Percentiles rank a stretch among this genome's conserved stretches.
These are phyloP conservation scores for Millerago galiae DNA, from an alignment of 805 yeast species.

Conservation along the genomic window DNA sequence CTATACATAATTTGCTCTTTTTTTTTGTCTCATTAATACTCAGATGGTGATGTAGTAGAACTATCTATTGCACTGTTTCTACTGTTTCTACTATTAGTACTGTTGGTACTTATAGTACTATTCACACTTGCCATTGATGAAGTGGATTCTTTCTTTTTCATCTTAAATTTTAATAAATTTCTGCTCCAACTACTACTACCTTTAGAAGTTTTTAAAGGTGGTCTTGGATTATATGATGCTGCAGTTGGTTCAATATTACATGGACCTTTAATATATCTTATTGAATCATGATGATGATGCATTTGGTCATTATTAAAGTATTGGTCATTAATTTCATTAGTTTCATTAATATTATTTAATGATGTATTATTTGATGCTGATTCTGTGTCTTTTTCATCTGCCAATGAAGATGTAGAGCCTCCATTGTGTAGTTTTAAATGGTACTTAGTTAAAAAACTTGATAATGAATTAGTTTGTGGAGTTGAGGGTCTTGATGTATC, in stretches of 20 bases:
- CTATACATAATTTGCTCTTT: too few species aligned
- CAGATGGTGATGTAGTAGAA: neutral
- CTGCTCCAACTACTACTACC: slow-evolving; percentile 6
- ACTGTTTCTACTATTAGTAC: neutral
- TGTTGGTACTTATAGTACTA: neutral
- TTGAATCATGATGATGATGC: slow-evolving; percentile 2
- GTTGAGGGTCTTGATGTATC: slow-evolving; percentile 1
- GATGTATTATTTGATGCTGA: too few species aligned
- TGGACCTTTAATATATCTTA: slow-evolving; percentile 11
- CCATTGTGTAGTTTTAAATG: slow-evolving; percentile 9
- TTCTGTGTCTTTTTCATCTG: too few species aligned
- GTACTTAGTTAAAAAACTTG: slow-evolving; percentile 14
- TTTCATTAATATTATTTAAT: too few species aligned
- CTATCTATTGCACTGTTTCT: neutral
- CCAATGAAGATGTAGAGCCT: slow-evolving; percentile 2
- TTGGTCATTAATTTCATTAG: too few species aligned
- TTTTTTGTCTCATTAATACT: too few species aligned
- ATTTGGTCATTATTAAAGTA: too few species aligned
- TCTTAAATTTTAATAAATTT: slow-evolving; percentile 7
- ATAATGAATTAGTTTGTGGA: slow-evolving; percentile 7
- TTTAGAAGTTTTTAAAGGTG: slow-evolving; percentile 4
- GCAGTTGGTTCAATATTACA: slow-evolving; percentile 14
- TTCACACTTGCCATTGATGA: neutral
- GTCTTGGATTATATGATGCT: slow-evolving; percentile 12
- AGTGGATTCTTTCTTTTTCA: slow-evolving; percentile 4